Evolutionary conservation across 805 yeast species (phyloP).

Genomic region (Kodamaea fukazawae): DNA sequence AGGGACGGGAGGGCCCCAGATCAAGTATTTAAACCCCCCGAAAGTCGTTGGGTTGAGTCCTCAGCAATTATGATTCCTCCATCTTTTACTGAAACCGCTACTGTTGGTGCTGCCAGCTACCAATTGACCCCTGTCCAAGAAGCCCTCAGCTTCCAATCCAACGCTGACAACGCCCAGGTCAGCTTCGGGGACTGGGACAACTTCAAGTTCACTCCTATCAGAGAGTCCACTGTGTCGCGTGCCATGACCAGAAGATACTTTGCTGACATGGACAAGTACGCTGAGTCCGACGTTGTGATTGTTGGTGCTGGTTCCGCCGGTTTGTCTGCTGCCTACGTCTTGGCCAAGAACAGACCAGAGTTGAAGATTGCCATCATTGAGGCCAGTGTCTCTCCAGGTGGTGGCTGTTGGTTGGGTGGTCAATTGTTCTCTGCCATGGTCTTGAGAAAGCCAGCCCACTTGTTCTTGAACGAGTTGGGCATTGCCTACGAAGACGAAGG

Average conservation of each 20-base stretch:
- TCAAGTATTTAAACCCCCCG: not conserved
- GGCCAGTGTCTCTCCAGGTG: slow-evolving; percentile 75
- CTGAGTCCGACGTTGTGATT: slow-evolving; percentile 72
- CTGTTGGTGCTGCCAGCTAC: slow-evolving; percentile 12
- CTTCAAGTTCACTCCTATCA: slow-evolving; percentile 67
- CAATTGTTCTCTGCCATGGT: slow-evolving; percentile 77
- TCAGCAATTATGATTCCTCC: slow-evolving; percentile 30
- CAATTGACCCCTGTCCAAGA: slow-evolving; percentile 9
- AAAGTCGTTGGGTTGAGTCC: not conserved
- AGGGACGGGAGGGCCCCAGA: not conserved
- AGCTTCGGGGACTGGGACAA: slow-evolving; percentile 60
- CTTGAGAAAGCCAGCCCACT: slow-evolving; percentile 74
- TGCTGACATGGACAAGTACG: slow-evolving; percentile 67
- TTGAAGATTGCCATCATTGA: slow-evolving; percentile 71
- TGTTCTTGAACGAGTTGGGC: slow-evolving; percentile 60
- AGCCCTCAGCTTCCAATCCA: slow-evolving; percentile 11
- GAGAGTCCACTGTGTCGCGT: slow-evolving; percentile 75
- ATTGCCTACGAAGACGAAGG: slow-evolving; percentile 76
- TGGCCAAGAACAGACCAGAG: slow-evolving; percentile 74
- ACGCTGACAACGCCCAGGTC: slow-evolving; percentile 23
- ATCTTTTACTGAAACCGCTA: slow-evolving; percentile 24
- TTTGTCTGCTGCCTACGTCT: slow-evolving; percentile 68
- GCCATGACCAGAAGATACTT: slow-evolving; percentile 79
- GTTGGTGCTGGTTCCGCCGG: slow-evolving; percentile 82
- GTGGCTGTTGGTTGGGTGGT: slow-evolving; percentile 79